Conservation (phyloP, 495 filamentous ascomycete species). For the Talaromyces stipitatus region DNA sequence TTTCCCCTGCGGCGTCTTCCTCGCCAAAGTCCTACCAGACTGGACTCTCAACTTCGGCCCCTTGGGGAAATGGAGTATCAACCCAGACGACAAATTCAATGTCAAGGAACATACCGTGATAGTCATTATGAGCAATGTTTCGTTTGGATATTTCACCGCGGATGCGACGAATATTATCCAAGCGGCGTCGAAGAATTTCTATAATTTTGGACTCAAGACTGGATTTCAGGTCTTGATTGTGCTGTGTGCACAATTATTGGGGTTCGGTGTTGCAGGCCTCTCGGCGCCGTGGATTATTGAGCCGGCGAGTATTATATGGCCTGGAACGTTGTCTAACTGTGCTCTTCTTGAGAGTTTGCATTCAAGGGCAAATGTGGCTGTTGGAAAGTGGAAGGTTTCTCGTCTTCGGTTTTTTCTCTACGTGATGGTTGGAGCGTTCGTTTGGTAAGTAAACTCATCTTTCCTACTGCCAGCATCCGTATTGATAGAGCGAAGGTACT, state of each 20-base stretch:
- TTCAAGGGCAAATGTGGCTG: slow-evolving; percentile 24
- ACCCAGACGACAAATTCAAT: slow-evolving; percentile 60
- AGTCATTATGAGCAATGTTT: slow-evolving; percentile 83
- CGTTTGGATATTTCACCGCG: slow-evolving; percentile 57
- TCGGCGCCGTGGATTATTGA: slow-evolving; percentile 52
- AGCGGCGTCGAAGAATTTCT: slow-evolving; percentile 38
- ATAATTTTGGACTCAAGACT: slow-evolving; percentile 53
- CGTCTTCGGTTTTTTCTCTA: slow-evolving; percentile 52
- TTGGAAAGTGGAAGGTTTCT: slow-evolving; percentile 54
- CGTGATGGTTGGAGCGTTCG: slow-evolving; percentile 39
- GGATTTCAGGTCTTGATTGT: slow-evolving; percentile 53
- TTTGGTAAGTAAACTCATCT: slow-evolving; percentile 72
- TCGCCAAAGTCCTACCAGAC: slow-evolving; percentile 36
- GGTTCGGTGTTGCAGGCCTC: slow-evolving; percentile 59
- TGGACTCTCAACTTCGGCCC: slow-evolving; percentile 31
- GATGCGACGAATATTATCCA: slow-evolving; percentile 40
- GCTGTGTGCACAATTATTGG: slow-evolving; percentile 55
- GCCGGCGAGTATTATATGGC: slow-evolving; percentile 45
- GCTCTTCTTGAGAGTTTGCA: slow-evolving; percentile 30
- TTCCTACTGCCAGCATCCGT: neutral
- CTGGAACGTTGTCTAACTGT: slow-evolving; percentile 29
- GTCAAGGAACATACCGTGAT: slow-evolving; percentile 82
- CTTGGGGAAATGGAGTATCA: slow-evolving; percentile 42
- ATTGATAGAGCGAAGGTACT: slow-evolving; percentile 24
- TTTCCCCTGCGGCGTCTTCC: slow-evolving; percentile 49